Evolutionary conservation across 768 basidiomycete genomes (phyloP).

Genomic region (Lyophyllum shimeji): DNA sequence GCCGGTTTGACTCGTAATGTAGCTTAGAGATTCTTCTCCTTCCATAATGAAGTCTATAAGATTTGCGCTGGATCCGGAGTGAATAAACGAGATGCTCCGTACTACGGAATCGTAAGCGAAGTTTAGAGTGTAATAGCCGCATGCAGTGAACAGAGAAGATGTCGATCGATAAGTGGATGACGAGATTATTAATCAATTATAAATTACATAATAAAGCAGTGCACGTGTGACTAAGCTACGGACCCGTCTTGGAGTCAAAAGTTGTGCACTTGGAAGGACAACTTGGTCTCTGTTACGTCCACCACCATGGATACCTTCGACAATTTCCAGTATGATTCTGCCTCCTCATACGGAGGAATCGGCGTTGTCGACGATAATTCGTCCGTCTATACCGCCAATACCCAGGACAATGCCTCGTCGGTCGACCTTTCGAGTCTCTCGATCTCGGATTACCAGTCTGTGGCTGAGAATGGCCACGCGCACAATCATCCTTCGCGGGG

Average conservation of each 20-base stretch:
- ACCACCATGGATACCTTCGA: slow-evolving; percentile 76
- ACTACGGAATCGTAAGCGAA: too few relatives aligned
- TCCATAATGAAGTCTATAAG: too few relatives aligned
- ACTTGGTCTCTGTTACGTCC: slow-evolving; percentile 7
- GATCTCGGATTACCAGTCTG: slow-evolving; percentile 59
- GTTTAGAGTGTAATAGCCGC: too few relatives aligned
- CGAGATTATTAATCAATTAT: neutral
- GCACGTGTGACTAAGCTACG: slow-evolving; percentile 1
- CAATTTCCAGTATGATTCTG: slow-evolving; percentile 83
- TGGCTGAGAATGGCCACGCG: slow-evolving; percentile 39
- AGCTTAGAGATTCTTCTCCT: too few relatives aligned
- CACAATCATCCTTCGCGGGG: slow-evolving; percentile 30
- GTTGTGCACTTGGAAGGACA: neutral
- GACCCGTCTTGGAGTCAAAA: slow-evolving; percentile 10
- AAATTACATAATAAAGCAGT: neutral
- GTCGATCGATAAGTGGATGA: too few relatives aligned
- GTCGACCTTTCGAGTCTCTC: slow-evolving; percentile 71
- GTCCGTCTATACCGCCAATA: slow-evolving; percentile 76
- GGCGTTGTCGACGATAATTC: slow-evolving; percentile 78
- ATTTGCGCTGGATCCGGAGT: too few relatives aligned
- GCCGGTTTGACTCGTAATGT: too few relatives aligned
- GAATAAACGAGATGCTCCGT: too few relatives aligned
- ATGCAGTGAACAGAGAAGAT: too few relatives aligned
- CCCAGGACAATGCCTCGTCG: slow-evolving; percentile 53
- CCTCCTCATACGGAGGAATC: slow-evolving; percentile 77